Evolutionary conservation across 768 basidiomycete genomes (phyloP).

Genomic region (Lactarius trivialis): DNA sequence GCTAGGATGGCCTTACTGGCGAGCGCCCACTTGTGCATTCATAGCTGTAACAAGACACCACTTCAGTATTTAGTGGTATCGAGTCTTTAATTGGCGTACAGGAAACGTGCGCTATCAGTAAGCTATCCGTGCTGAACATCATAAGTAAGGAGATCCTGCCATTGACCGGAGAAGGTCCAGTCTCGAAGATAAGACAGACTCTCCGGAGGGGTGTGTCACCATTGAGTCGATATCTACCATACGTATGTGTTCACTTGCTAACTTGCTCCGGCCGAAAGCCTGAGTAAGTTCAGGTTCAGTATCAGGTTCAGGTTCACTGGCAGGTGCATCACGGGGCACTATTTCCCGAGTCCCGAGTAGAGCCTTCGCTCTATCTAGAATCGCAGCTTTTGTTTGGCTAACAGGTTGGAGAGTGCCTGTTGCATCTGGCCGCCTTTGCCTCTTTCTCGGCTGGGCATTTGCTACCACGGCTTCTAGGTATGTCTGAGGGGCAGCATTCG

Average conservation of each 20-base stretch:
- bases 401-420: constrained; percentile 12
- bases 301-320: constrained; percentile 12
- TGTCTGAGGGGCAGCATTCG: constrained; percentile 1
- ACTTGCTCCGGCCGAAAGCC: constrained; percentile 25
- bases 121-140: not conserved
- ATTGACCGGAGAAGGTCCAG: constrained; percentile 17
- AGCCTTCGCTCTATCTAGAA: constrained; percentile 23
- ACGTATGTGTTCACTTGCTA: constrained; percentile 10
- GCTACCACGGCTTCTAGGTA: constrained; percentile 21
- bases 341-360: constrained; percentile 3
- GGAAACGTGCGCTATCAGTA: not conserved
- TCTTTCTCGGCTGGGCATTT: constrained; percentile 16
- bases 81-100: not conserved
- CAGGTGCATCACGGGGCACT: not conserved
- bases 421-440: constrained; percentile 5
- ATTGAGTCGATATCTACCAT: not conserved
- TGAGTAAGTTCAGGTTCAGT: constrained; percentile 22
- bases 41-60: not conserved
- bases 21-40: not conserved
- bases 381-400: constrained; percentile 18
- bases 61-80: not conserved
- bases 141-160: not conserved
- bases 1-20: not conserved
- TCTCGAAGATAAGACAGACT: constrained; percentile 9
- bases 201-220: constrained; percentile 1